Conservation (phyloP, 1,139 yeast genomes). For the Hansenula lynferdii region DNA sequence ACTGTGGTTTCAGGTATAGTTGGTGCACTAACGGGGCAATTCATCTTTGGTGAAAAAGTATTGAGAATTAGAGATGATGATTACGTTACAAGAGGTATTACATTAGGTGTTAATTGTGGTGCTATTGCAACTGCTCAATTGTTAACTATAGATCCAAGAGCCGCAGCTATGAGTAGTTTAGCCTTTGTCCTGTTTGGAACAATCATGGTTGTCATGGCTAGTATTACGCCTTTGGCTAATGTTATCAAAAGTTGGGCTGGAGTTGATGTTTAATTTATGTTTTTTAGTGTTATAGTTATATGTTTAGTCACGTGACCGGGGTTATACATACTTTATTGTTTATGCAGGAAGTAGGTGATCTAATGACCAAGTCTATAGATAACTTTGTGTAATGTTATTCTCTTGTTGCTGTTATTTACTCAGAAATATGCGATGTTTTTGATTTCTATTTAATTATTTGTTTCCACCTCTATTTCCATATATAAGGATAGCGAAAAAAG, state of each 20-base stretch:
- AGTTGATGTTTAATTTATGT: constrained; percentile 7
- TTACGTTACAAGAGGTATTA: constrained; percentile 70
- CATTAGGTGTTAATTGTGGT: constrained; percentile 73
- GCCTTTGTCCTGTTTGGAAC: constrained; percentile 73
- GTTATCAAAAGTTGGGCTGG: constrained; percentile 31
- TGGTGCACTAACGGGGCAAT: constrained; percentile 69
- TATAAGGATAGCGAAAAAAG: too few species aligned
- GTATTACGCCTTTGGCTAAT: constrained; percentile 43
- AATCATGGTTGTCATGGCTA: constrained; percentile 63
- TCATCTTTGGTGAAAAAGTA: constrained; percentile 32
- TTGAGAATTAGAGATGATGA: constrained; percentile 56
- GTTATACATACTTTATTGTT: too few species aligned
- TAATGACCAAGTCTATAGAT: too few species aligned
- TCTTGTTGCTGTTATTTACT: too few species aligned
- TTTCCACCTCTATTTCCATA: too few species aligned
- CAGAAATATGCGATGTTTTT: too few species aligned
- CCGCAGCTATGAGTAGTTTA: constrained; percentile 73
- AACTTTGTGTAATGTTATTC: too few species aligned
- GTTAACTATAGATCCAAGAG: constrained; percentile 65
- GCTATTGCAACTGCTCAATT: constrained; percentile 81
- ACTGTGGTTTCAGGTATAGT: constrained; percentile 75
- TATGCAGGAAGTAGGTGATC: too few species aligned
- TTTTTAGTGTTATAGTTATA: too few species aligned
- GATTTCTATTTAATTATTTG: too few species aligned
- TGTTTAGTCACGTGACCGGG: too few species aligned